Evolutionary conservation across 345 rosid species (phyloP), one percentile per base, ranked within the genome.

Genomic region (Gossypium longicalyx): DNA sequence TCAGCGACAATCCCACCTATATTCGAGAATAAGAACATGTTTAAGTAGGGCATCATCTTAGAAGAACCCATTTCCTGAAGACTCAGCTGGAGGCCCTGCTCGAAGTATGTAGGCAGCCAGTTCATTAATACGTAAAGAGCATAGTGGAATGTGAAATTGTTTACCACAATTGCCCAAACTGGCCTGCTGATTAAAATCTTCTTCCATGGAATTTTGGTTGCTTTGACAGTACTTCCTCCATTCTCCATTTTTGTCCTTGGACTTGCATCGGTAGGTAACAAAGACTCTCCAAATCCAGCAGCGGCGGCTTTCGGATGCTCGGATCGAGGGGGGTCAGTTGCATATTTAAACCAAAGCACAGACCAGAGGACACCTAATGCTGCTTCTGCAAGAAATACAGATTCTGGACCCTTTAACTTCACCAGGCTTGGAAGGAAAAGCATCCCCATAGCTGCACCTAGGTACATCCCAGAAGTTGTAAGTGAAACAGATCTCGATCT

Each of bases 361-460:
- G 94, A 94, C 98, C 98, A 94, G 74, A 89, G 57, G 16, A 78
- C 82, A 76, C 98, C 99, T 60, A 94, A 82, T 62, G 86, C 89
- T 53, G 99, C 99, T 83, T 94, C 97, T 67, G 90, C 92, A 10
- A 85, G 64, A 84, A 94, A 94, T 27, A 94, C 98, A 71, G 98
- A 88, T 79, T 90, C 85, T 0, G 98, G 98, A 17, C 97, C 98
- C 66, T 82, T 80, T 72, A 86, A 76, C 82, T 94, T 94, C 80
- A 94, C 97, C 45, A 94, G 85, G 78, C 86, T 89, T 12, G 98
- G 97, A 76, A 94, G 98, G 69, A 91, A 10, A 80, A 94, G 93
- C 98, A 94, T 94, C 62, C 98, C 98, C 83, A 90, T 84, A 63
- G 98, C 98, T 70, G 98, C 98, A 62, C 98, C 98, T 63, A 94